Conservation (phyloP, 2,329 filamentous ascomycete genomes). For the Hyphodiscus sp. region DNA sequence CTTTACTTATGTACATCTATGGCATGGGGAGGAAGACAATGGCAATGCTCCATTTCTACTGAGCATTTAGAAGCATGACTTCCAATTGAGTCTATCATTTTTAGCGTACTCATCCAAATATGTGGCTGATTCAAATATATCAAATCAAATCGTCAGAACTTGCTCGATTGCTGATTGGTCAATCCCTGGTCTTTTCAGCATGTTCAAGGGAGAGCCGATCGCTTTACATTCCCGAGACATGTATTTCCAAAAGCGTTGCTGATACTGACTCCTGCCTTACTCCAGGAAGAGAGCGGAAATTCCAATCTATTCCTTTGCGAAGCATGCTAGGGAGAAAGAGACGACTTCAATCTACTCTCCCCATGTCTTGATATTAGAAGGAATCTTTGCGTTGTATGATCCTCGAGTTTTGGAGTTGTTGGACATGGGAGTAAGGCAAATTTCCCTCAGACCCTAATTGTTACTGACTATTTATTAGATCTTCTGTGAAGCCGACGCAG, state of each 20-base stretch:
- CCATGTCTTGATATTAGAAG: constrained; percentile 90
- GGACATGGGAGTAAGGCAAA: constrained; percentile 69
- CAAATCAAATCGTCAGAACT: not conserved
- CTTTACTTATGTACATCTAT: not conserved
- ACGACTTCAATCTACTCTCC: constrained; percentile 93
- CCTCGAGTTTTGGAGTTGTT: constrained; percentile 75
- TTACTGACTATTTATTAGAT: constrained; percentile 46
- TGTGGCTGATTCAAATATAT: not conserved
- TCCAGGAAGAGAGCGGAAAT: constrained; percentile 79
- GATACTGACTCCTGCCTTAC: constrained; percentile 1
- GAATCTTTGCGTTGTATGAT: constrained; percentile 92
- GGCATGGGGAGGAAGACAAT: not conserved
- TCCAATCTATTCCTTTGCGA: constrained; percentile 89
- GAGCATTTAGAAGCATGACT: not conserved
- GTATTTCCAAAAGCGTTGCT: not conserved
- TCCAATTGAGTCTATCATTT: not conserved
- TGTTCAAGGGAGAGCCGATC: too few relatives aligned
- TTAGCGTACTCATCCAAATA: not conserved
- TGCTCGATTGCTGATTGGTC: too few relatives aligned
- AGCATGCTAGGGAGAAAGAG: constrained; percentile 72
- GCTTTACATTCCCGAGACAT: not conserved
- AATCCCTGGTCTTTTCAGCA: too few relatives aligned
- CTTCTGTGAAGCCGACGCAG: constrained; percentile 92
- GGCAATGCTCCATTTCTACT: not conserved
- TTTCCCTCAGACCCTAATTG: not conserved